Base-by-base conservation (phyloP, 306 rosid genomes). In the Malus sylvestris region DNA sequence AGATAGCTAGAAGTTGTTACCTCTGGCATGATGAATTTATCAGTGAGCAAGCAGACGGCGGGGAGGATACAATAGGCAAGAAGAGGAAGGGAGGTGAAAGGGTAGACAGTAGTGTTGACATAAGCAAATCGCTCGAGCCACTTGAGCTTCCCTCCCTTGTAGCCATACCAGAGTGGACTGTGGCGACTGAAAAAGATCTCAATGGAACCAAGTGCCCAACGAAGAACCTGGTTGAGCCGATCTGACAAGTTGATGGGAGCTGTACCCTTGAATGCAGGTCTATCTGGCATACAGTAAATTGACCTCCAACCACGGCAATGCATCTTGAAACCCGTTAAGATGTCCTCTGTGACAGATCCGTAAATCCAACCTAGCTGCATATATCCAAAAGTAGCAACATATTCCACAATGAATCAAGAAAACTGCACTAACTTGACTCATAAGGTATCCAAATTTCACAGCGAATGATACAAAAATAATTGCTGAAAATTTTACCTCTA, bases 261-360 rank as follows among this genome's bases (percentile, higher is more conserved):
- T 55, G 98, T 93, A 67, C 98, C 98, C 96, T 91, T 93, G 81
- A 93, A 93, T 75, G 98, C 98, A 16, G 91, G 76, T 76, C 87
- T 83, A 80, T 84, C 87, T 61, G 98, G 97, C 91, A 88, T 87
- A 69, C 98, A 93, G 83, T 93, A 93, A 72, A 93, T 91, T 27
- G 98, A 91, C 75, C 97, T 91, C 98, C 98, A 93, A 72, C 98
- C 98, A 58, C 97, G 98, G 86, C 98, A 93, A 84, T 93, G 98
- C 98, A 93, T 93, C 86, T 93, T 93, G 74, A 93, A 93, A 61
- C 97, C 98, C 52, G 98, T 91, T 49, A 93, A 86, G 75, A 93
- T 93, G 84, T 93, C 98, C 81, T 91, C 98, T 80, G 98, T 91
- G 85, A 91, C 90, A 15, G 98, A 93, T 32, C 98, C 98, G 49